Evolutionary conservation across 305 asterid species (phyloP), one percentile per base, ranked within the genome.

Genomic region (Solanum aculeatissimum): DNA sequence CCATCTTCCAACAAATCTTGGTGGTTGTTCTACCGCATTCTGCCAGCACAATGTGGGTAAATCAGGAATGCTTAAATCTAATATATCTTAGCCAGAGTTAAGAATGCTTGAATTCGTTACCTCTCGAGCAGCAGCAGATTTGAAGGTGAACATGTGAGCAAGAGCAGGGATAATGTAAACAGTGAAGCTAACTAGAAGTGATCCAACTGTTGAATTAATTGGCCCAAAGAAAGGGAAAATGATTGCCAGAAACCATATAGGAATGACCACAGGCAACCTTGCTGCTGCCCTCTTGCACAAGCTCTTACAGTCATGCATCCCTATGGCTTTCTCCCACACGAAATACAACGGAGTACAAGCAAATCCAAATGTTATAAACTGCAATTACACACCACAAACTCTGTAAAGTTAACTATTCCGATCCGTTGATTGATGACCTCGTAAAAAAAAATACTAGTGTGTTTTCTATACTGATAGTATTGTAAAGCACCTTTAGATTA

Each of bases 21-120:
- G 90, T 7, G 98, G 98, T 75, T 91, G 97, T 89, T 94, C 98
- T 86, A 95, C 97, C 1, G 98, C 98, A 81, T 93, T 95, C 98
- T 95, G 96, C 89, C 9, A n/a, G n/a, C n/a, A n/a, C n/a, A n/a
- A n/a, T n/a, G n/a, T n/a, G n/a, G n/a, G n/a, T n/a, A n/a, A n/a
- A n/a, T n/a, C n/a, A n/a, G n/a, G n/a, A n/a, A n/a, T n/a, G n/a
- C n/a, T n/a, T n/a, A n/a, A n/a, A n/a, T n/a, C n/a, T n/a, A n/a
- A n/a, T n/a, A n/a, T n/a, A n/a, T n/a, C n/a, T n/a, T n/a, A n/a
- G n/a, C n/a, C n/a, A n/a, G n/a, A n/a, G n/a, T n/a, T n/a, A n/a
- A n/a, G n/a, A n/a, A n/a, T n/a, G n/a, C n/a, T n/a, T n/a, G n/a
- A 35, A 35, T 35, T 35, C 4, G 40, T 35, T 35, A 91, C 92